Evolutionary conservation across 352 stramenopile genomes (phyloP), one percentile per base, ranked within the genome.

Genomic region (Globisporangium spinosum): DNA sequence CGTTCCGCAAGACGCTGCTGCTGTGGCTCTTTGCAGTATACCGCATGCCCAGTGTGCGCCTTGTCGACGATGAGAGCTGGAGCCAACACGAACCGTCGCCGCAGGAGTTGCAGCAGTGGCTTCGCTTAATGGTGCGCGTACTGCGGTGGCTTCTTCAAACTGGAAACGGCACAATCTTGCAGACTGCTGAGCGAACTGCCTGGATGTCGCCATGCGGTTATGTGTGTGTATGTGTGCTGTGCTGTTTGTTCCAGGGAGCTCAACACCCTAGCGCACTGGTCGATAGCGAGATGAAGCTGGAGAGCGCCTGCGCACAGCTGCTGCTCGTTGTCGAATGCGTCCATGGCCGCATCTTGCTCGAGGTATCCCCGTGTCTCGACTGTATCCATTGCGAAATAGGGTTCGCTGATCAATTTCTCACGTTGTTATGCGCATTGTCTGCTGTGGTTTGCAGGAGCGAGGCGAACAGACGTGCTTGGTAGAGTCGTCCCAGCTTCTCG

Each of bases 1-100:
- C 63, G 13, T 75, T 76, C 25, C 70, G 77, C 0, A 69, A 65
- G 7, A 78, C 79, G 61, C 68, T 87, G 32, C 34, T 81, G 49
- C 62, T 80, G 27, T 88, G 79, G 79, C 63, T 85, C 2, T 74
- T 79, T 35, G 79, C 77, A 9, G 57, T 83, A 7, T 85, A 78
- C 55, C 65, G 56, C 53, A 58, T 67, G 22, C 74, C 79, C 13
- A 64, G 64, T 38, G 55, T 77, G 51, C 72, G 71, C 8, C 55
- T 72, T n/a, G 62, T 60, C 2, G 66, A 55, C n/a, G 70, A 73
- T 38, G 73, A 82, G 32, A 65, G 59, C 22, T 85, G 77, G 79
- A 69, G 58, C 23, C 58, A 57, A 6, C 53, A 73, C 29, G 73
- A 83, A 40, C 75, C 79, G 27, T 69, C 70, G 6, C 34, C 67